phyloP scores from a whole-genome alignment of 2,329 filamentous ascomycete genomes.

The Teratosphaeria destructans region DNA sequence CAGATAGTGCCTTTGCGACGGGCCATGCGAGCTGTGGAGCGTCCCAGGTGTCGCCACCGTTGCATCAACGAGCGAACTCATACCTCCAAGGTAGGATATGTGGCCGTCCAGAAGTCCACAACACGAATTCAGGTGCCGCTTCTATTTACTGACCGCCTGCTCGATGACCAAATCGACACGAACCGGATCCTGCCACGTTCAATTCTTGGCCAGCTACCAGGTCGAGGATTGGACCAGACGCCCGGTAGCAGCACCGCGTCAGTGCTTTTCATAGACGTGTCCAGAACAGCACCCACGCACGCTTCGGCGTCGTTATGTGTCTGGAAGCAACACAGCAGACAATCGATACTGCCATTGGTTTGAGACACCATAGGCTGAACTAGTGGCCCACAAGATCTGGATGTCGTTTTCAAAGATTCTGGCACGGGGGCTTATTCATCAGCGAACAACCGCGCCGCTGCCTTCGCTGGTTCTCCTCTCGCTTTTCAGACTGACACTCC shows the following conservation, averaged over 20 bases:
- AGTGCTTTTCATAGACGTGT: too few species aligned
- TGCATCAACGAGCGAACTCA: background rate
- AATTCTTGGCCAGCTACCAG: background rate
- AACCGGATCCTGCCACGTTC: background rate
- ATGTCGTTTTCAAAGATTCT: too few species aligned
- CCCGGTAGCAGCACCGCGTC: background rate
- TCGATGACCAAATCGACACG: background rate
- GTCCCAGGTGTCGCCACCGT: background rate
- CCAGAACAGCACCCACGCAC: too few species aligned
- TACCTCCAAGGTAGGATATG: background rate
- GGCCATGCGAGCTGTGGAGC: background rate
- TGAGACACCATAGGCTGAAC: too few species aligned
- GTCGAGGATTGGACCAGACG: background rate
- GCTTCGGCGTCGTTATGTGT: background rate
- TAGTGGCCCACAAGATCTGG: too few species aligned
- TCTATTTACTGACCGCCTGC: background rate
- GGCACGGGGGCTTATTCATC: background rate
- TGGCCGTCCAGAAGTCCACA: too few species aligned
- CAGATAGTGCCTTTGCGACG: background rate
- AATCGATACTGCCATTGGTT: background rate
- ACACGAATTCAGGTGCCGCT: background rate
- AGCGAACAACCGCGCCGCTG: background rate
- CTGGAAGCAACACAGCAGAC: too few species aligned
- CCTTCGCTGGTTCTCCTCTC: background rate
- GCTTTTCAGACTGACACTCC: constrained; percentile 1